These are phyloP conservation scores for Botrytis cinerea DNA, from an alignment of 2,329 filamentous ascomycete genomes.

Conservation along the genomic window DNA sequence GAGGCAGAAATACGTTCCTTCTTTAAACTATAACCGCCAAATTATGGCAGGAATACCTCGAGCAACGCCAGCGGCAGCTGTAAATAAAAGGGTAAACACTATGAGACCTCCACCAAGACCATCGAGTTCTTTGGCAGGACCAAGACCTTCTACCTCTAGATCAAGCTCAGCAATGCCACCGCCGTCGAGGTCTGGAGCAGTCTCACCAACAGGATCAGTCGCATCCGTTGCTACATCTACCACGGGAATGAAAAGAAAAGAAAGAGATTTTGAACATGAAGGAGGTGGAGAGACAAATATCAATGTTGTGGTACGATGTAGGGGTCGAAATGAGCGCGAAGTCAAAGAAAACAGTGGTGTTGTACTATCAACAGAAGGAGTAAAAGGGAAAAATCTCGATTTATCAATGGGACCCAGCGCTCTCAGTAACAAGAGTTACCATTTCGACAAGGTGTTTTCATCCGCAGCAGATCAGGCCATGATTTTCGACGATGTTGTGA, in stretches of 20 bases:
- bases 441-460: conserved; percentile 96
- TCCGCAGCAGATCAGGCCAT: conserved; percentile 90
- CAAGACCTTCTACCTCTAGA: conserved; percentile 40
- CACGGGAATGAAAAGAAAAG: conserved; percentile 76
- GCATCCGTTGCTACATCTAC: conserved; percentile 56
- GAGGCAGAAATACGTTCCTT: not conserved
- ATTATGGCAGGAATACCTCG: conserved; percentile 57
- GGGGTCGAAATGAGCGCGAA: conserved; percentile 90
- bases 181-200: conserved; percentile 37
- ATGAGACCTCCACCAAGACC: conserved; percentile 57
- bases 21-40: conserved; percentile 25
- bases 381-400: conserved; percentile 80
- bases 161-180: conserved; percentile 47
- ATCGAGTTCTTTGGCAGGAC: conserved; percentile 42
- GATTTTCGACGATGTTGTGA: conserved; percentile 93
- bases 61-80: conserved; percentile 48
- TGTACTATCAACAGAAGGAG: conserved; percentile 84
- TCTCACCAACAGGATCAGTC: conserved; percentile 71
- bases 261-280: conserved; percentile 76
- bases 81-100: conserved; percentile 51
- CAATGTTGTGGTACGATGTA: conserved; percentile 92
- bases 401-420: conserved; percentile 91
- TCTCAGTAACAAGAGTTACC: conserved; percentile 92
- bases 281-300: conserved; percentile 89
- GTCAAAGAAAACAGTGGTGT: conserved; percentile 93